Base-by-base conservation (phyloP, 768 basidiomycete species). In the Mycena olivaceomarginata region DNA sequence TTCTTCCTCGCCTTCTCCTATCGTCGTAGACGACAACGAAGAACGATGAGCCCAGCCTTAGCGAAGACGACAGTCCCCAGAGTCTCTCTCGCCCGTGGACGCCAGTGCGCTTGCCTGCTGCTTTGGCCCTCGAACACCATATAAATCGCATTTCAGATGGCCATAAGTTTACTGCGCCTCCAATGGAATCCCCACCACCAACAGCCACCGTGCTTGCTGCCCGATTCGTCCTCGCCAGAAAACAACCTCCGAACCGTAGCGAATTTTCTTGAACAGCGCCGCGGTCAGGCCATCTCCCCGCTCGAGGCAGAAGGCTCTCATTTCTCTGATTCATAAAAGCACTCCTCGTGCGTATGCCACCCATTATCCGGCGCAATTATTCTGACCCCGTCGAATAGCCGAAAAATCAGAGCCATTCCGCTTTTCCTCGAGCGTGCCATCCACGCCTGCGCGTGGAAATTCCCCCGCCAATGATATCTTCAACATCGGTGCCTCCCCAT, bases 371-470 rank as follows among this genome's bases (percentile, higher is more conserved):
- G 15, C 25, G 5, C 0, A 8, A 9, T 15, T 77, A 4, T 59
- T 80, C 65, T 67, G 79, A 53, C 72, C 60, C 46, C 20, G 60
- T 2, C 41, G 11, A 22, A 6, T 53, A 86, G 83, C 77, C 25
- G 82, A 90, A 71, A 87, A 86, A 77, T 85, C 85, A 31, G 89
- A 91, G 76, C 92, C 92, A 1, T 94, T 94, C 85, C 91, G 93
- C 48, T 94, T 94, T 84, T 90, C 92, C 5, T 89, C 87, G 56
- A 87, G 84, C 53, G 85, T 68, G 39, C 84, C 84, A 16, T 82
- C 85, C 13, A 86, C 87, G 2, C 88, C 89, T 16, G 84, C 83
- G 25, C 86, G 87, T 18, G 88, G 83, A 53, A 87, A 84, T 82
- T 82, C 89, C 78, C 81, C 84, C 63, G 67, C 82, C 73, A 37